Conservation (phyloP, 225 moss, liverwort and hornwort genomes). For the Asterella californica region DNA sequence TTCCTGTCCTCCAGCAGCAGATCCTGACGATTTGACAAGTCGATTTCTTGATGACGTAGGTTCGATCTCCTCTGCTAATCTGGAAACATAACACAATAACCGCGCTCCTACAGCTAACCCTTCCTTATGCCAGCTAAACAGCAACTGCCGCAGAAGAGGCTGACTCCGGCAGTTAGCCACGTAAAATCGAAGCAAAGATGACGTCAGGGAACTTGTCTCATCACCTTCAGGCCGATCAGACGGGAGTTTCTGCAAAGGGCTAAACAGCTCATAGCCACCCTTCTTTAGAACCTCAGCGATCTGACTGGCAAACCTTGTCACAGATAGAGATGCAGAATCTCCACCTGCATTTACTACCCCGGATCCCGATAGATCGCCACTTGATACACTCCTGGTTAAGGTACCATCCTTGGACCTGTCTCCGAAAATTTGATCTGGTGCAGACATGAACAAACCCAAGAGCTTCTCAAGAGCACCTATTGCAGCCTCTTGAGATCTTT, state of each 20-base stretch:
- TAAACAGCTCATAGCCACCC: slow-evolving; percentile 71
- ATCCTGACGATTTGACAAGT: slow-evolving; percentile 8
- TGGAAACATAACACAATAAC: slow-evolving; percentile 80
- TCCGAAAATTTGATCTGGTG: slow-evolving; percentile 60
- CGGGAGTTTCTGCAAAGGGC: slow-evolving; percentile 52
- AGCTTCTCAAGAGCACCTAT: slow-evolving; percentile 65
- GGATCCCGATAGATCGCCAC: slow-evolving; percentile 32
- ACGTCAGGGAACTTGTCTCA: slow-evolving; percentile 66
- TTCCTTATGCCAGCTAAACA: slow-evolving; percentile 80
- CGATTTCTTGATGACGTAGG: slow-evolving; percentile 31
- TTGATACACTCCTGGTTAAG: slow-evolving; percentile 29
- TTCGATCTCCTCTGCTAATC: slow-evolving; percentile 67
- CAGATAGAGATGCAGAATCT: slow-evolving; percentile 46
- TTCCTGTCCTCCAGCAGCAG: slow-evolving; percentile 33
- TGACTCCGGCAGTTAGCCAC: slow-evolving; percentile 55
- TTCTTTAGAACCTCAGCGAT: slow-evolving; percentile 69
- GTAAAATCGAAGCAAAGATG: slow-evolving; percentile 64
- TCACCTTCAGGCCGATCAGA: slow-evolving; percentile 54
- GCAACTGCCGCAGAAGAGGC: slow-evolving; percentile 73
- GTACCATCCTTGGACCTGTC: slow-evolving; percentile 57
- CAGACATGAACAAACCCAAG: slow-evolving; percentile 60
- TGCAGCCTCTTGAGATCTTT: slow-evolving; percentile 59
- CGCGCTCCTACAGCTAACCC: slow-evolving; percentile 85
- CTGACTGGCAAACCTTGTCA: slow-evolving; percentile 69
- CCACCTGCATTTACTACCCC: slow-evolving; percentile 18